Conservation (phyloP, 208 protist species). For the Strigomonas galati region DNA sequence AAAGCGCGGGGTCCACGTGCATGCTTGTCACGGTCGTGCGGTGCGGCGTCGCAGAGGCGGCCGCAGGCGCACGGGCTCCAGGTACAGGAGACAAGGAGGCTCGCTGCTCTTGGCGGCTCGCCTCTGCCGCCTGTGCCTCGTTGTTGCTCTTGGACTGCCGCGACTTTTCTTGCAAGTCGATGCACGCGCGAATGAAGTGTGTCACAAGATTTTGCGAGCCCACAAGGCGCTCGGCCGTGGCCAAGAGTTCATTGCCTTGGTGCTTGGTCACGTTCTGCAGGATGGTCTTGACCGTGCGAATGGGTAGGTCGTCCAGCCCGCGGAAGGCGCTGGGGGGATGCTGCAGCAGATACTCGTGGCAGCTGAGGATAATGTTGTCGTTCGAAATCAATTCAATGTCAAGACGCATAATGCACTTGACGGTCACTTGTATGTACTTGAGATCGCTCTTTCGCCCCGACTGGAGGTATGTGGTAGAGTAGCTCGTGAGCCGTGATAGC, state of each 20-base stretch:
- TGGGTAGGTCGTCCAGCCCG: conserved; percentile 77
- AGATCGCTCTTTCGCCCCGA: conserved; percentile 62
- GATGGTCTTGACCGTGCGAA: conserved; percentile 88
- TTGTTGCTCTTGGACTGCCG: conserved; percentile 25
- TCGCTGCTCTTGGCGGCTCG: conserved; percentile 42
- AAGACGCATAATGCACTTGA: conserved; percentile 85
- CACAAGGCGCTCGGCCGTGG: conserved; percentile 47
- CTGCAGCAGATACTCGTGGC: conserved; percentile 84
- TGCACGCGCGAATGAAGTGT: conserved; percentile 85
- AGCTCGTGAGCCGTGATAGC: conserved; percentile 72
- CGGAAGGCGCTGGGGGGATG: conserved; percentile 87
- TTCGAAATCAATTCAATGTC: conserved; percentile 48
- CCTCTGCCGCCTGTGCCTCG: conserved; percentile 47
- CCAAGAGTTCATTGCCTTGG: conserved; percentile 44
- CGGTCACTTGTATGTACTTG: conserved; percentile 89
- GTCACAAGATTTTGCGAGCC: conserved; percentile 78
- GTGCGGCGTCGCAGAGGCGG: background rate
- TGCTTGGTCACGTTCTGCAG: conserved; percentile 65
- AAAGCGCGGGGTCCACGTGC: background rate
- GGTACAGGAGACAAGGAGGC: conserved; percentile 46
- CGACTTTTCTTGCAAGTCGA: conserved; percentile 33
- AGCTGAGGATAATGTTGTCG: conserved; percentile 79
- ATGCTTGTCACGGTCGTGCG: background rate
- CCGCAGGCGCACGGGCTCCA: background rate
- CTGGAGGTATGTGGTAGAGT: conserved; percentile 75